phyloP scores from a whole-genome alignment of 1,284 basidiomycete genomes.

The Sanghuangporus sanghuang region DNA sequence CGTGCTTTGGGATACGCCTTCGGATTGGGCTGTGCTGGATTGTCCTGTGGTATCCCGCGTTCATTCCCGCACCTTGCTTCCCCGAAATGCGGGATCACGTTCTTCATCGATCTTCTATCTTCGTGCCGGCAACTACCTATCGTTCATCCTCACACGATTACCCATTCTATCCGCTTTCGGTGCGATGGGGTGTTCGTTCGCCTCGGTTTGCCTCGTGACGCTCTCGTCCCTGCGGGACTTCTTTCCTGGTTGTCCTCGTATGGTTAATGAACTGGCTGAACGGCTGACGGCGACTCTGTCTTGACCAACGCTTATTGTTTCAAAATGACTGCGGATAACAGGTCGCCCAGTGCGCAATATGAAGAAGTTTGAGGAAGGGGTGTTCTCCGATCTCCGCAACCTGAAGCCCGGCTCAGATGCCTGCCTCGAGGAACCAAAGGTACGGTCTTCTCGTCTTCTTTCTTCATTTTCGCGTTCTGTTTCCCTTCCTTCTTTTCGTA shows the following conservation, averaged over 20 bases:
- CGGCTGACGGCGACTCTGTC: background rate
- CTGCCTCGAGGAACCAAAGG: slow-evolving; percentile 89
- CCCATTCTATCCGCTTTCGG: background rate
- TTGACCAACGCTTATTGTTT: background rate
- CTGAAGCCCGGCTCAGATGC: slow-evolving; percentile 89
- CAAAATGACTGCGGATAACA: background rate
- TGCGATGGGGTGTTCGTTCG: background rate
- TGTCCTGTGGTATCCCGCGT: background rate
- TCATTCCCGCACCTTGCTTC: background rate
- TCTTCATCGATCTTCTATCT: background rate
- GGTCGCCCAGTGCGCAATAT: slow-evolving; percentile 71
- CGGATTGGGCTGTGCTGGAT: background rate
- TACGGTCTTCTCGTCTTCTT: slow-evolving; percentile 26
- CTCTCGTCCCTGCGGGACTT: background rate
- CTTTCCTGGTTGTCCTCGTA: background rate
- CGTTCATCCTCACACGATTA: background rate
- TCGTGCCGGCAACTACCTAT: background rate
- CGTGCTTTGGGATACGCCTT: background rate
- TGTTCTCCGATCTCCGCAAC: slow-evolving; percentile 87
- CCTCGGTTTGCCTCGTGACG: slow-evolving; percentile 1
- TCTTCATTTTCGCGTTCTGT: background rate
- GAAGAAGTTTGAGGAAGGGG: slow-evolving; percentile 92
- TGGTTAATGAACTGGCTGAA: background rate
- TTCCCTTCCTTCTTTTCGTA: background rate
- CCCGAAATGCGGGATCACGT: background rate